A percentile compares a stretch with the other conserved stretches of the same genome.
phyloP scores from a whole-genome alignment of 164 flowering plant genomes.

The Echeveria elegans region DNA sequence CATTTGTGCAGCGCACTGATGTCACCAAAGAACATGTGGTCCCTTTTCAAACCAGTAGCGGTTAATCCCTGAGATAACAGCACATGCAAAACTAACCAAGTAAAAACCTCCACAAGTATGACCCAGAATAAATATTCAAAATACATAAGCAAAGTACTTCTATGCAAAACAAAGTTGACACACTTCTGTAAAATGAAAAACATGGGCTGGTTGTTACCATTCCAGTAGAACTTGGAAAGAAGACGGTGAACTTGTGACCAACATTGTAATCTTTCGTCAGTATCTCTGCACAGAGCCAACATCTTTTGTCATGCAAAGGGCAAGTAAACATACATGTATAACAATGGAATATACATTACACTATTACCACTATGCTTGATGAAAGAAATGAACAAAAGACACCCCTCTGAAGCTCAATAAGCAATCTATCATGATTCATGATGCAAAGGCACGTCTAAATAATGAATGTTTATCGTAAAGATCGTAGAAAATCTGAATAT shows the following conservation, averaged over 20 bases:
- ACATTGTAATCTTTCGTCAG: conserved; percentile 64
- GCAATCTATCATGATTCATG: too few species aligned
- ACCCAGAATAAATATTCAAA: neutral
- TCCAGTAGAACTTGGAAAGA: conserved; percentile 39
- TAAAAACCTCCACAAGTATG: neutral
- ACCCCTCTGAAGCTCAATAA: too few species aligned
- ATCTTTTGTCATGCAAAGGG: neutral
- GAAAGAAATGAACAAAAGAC: neutral
- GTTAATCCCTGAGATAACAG: conserved; percentile 41
- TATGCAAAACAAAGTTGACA: neutral
- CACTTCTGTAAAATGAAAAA: neutral
- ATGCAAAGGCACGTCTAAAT: too few species aligned
- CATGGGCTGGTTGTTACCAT: conserved; percentile 26
- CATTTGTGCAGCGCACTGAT: conserved; percentile 44
- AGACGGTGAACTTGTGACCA: conserved; percentile 53
- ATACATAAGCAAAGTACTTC: neutral
- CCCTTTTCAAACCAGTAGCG: conserved; percentile 57
- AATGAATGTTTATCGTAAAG: too few species aligned
- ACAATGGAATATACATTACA: neutral
- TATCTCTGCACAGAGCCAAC: conserved; percentile 37
- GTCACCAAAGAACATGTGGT: conserved; percentile 58
- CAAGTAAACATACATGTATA: neutral
- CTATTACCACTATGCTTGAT: neutral
- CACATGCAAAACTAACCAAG: neutral
- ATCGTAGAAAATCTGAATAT: too few species aligned